Evolutionary conservation across 1,284 basidiomycete genomes (phyloP).

Genomic region (Somion occarium): DNA sequence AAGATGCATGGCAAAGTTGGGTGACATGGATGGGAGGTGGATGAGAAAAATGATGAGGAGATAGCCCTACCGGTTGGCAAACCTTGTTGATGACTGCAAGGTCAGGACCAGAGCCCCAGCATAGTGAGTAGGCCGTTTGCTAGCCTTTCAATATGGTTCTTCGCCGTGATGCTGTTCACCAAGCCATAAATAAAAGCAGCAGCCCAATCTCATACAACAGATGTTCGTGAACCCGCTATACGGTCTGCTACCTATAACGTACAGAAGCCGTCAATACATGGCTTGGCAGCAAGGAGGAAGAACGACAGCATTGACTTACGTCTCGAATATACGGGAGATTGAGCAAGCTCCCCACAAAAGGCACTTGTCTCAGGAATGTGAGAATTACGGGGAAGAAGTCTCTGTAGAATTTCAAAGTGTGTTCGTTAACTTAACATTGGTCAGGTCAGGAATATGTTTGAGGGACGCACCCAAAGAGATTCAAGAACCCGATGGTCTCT

Average conservation of each 20-base stretch:
- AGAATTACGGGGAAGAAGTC: constrained; percentile 99
- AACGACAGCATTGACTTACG: constrained; percentile 37
- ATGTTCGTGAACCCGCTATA: constrained; percentile 69
- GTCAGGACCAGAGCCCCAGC: no score
- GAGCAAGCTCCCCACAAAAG: constrained; percentile 85
- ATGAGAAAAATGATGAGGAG: no score
- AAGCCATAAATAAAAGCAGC: no score
- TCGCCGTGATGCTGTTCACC: no score
- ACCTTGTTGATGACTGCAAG: no score
- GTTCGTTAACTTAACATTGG: background rate
- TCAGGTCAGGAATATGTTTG: background rate
- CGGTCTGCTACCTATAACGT: constrained; percentile 62
- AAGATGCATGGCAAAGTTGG: no score
- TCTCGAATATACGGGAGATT: constrained; percentile 81
- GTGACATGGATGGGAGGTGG: no score
- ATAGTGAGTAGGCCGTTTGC: no score
- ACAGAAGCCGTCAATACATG: background rate
- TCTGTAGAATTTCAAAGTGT: constrained; percentile 39
- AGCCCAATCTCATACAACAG: constrained; percentile 60
- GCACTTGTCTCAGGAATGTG: constrained; percentile 92
- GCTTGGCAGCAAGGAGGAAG: background rate
- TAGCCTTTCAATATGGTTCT: no score
- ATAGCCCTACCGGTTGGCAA: no score
- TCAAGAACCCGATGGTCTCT: constrained; percentile 95
- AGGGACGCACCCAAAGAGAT: constrained; percentile 88